A percentile compares a stretch with the other conserved stretches of the same genome.
phyloP scores from a whole-genome alignment of 2,329 filamentous ascomycete genomes.

The Rhynchosporium secalis region DNA sequence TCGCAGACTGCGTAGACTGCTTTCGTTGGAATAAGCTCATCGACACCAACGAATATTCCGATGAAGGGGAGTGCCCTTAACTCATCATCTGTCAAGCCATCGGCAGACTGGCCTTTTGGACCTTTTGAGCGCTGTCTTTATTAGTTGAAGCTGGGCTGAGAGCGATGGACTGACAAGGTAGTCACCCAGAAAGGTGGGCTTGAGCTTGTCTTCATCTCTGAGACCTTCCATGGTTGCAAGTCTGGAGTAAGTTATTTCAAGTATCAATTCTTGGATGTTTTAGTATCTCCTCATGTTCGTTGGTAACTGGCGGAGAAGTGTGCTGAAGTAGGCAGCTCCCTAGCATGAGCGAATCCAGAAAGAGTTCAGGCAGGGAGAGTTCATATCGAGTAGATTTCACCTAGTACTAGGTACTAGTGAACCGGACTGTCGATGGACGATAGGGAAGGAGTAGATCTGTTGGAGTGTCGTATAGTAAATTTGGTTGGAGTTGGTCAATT shows the following conservation, averaged over 20 bases:
- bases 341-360: too few species aligned
- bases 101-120: not conserved
- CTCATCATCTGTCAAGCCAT: conserved; percentile 2
- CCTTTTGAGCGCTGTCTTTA: not conserved
- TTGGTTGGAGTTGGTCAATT: too few species aligned
- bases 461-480: too few species aligned
- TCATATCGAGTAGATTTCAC: too few species aligned
- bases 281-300: too few species aligned
- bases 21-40: conserved; percentile 18
- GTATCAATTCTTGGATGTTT: not conserved
- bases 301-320: too few species aligned
- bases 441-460: too few species aligned
- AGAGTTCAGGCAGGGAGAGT: too few species aligned
- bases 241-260: not conserved
- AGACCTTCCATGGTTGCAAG: not conserved
- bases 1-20: conserved; percentile 24
- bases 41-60: conserved; percentile 19
- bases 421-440: too few species aligned
- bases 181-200: conserved; percentile 4
- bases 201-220: not conserved
- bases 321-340: too few species aligned
- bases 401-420: too few species aligned
- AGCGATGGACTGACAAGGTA: not conserved
- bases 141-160: not conserved
- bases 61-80: conserved; percentile 20